Evolutionary conservation across 1,284 basidiomycete genomes (phyloP).

Genomic region (Tausonia pullulans): DNA sequence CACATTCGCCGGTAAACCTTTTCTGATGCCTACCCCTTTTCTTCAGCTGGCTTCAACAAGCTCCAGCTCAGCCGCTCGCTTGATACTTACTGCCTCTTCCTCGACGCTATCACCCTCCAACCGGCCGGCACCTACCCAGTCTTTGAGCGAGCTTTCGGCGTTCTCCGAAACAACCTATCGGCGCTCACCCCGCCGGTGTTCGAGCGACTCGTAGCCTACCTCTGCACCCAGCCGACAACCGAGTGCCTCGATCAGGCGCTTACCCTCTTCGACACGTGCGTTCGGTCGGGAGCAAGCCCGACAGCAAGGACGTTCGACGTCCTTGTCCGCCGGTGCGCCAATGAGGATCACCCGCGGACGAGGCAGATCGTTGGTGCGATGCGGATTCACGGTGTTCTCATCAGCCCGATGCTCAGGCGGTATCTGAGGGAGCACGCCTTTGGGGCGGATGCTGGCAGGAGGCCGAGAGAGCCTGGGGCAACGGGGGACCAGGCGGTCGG

Average conservation of each 20-base stretch:
- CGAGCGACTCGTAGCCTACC: slow-evolving; percentile 11
- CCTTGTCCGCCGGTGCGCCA: not conserved
- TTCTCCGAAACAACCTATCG: no score
- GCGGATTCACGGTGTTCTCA: not conserved
- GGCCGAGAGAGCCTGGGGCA: no score
- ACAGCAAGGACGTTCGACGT: slow-evolving; percentile 5
- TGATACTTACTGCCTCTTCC: slow-evolving; percentile 11
- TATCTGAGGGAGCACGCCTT: no score
- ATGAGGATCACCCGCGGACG: not conserved
- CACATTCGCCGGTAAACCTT: not conserved
- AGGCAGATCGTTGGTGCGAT: not conserved
- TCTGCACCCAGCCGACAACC: slow-evolving; percentile 2
- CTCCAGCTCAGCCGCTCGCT: slow-evolving; percentile 5
- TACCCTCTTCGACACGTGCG: not conserved
- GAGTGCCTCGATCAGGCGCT: not conserved
- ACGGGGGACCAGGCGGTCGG: no score
- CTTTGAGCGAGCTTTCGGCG: not conserved
- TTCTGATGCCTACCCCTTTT: not conserved
- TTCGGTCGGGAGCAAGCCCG: not conserved
- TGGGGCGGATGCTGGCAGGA: no score
- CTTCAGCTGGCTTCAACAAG: not conserved
- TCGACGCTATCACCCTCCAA: slow-evolving; percentile 10
- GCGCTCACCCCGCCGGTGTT: slow-evolving; percentile 2
- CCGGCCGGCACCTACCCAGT: slow-evolving; percentile 4
- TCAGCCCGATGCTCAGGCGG: no score